Evolutionary conservation across 495 filamentous ascomycete genomes (phyloP).

Genomic region (Trypethelium eluteriae): DNA sequence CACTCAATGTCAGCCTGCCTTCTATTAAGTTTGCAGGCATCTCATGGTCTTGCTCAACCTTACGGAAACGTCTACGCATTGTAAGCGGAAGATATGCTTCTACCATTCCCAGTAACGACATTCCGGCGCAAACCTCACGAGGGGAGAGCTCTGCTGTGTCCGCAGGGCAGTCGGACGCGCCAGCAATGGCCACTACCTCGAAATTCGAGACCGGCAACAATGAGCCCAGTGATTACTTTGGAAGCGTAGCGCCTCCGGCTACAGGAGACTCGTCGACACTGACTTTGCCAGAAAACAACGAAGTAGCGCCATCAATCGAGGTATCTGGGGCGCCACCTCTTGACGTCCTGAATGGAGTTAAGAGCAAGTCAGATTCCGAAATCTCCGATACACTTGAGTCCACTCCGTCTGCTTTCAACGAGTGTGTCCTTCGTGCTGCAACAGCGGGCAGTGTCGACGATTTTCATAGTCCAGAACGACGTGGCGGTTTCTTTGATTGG

Average conservation of each 20-base stretch:
- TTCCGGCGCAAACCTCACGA: constrained; percentile 14
- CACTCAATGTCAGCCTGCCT: constrained; percentile 40
- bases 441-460: constrained; percentile 35
- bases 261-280: constrained; percentile 11
- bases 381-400: constrained; percentile 14
- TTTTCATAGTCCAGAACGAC: constrained; percentile 14
- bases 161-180: constrained; percentile 20
- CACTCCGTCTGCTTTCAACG: constrained; percentile 18
- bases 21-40: constrained; percentile 49
- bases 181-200: constrained; percentile 10
- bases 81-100: constrained; percentile 42
- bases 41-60: constrained; percentile 56
- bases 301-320: constrained; percentile 19
- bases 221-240: constrained; percentile 46
- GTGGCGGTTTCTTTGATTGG: constrained; percentile 55
- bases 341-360: background rate
- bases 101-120: constrained; percentile 11
- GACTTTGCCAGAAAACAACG: constrained; percentile 3
- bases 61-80: constrained; percentile 55
- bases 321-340: background rate
- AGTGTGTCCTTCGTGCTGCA: constrained; percentile 30
- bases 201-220: constrained; percentile 6
- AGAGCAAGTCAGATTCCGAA: constrained; percentile 9
- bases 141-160: constrained; percentile 10
- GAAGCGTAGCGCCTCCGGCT: constrained; percentile 24